Percentiles rank a stretch among this genome's conserved stretches.
These are phyloP conservation scores for Auricularia sp. DNA, from an alignment of 768 basidiomycete species.

Conservation along the genomic window DNA sequence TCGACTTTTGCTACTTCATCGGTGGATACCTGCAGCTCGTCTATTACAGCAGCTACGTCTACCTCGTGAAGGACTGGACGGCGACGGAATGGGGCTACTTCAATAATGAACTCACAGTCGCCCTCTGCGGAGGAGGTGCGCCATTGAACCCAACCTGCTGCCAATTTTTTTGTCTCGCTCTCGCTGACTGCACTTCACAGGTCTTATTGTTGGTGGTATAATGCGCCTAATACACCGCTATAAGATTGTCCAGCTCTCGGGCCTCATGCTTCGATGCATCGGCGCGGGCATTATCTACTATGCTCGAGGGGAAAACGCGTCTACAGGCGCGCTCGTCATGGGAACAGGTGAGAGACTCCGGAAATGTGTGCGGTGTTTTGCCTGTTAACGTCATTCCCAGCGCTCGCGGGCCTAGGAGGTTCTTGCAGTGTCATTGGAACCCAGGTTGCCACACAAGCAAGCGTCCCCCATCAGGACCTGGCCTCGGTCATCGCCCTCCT, in stretches of 20 bases:
- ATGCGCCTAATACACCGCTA: slow-evolving; percentile 35
- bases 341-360: slow-evolving; percentile 11
- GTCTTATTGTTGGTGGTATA: slow-evolving; percentile 35
- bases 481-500: slow-evolving; percentile 39
- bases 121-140: slow-evolving; percentile 24
- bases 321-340: slow-evolving; percentile 30
- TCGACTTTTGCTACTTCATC: slow-evolving; percentile 2
- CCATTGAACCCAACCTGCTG: background rate
- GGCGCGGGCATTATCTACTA: slow-evolving; percentile 23
- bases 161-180: background rate
- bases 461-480: slow-evolving; percentile 41
- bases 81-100: slow-evolving; percentile 18
- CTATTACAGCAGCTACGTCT: background rate
- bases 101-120: slow-evolving; percentile 30
- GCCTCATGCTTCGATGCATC: slow-evolving; percentile 21
- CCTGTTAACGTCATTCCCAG: slow-evolving; percentile 17
- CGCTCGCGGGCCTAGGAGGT: slow-evolving; percentile 43
- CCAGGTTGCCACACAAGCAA: slow-evolving; percentile 37
- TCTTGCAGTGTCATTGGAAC: slow-evolving; percentile 38
- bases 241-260: slow-evolving; percentile 35
- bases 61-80: slow-evolving; percentile 8
- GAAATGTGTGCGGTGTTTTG: background rate
- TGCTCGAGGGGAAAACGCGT: slow-evolving; percentile 13
- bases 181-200: slow-evolving; percentile 25
- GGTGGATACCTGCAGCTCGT: background rate